phyloP scores from a whole-genome alignment of 768 basidiomycete genomes.

The Cystofilobasidium ferigula region DNA sequence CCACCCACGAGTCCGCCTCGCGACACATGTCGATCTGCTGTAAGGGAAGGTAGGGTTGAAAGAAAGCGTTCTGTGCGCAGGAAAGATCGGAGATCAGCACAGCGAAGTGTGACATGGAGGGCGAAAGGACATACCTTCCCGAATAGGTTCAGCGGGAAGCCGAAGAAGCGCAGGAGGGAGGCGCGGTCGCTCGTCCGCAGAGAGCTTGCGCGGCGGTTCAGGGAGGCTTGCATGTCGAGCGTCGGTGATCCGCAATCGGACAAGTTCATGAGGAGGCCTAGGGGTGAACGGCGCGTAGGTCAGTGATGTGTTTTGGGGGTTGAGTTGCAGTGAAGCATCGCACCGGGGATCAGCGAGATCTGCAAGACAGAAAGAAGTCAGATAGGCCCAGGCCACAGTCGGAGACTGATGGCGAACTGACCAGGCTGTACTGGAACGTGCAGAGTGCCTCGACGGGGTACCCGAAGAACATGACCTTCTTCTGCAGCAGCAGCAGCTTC shows the following conservation, averaged over 20 bases:
- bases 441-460: conserved; percentile 92
- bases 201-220: conserved; percentile 61
- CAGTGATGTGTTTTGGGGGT: not conserved
- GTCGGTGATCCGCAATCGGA: conserved; percentile 86
- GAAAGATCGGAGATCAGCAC: not conserved
- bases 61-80: conserved; percentile 89
- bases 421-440: conserved; percentile 94
- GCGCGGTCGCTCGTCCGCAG: conserved; percentile 77
- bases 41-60: conserved; percentile 91
- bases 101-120: not conserved
- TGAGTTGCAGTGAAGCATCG: no score
- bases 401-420: conserved; percentile 36
- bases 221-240: conserved; percentile 52
- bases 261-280: conserved; percentile 74
- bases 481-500: conserved; percentile 87
- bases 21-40: conserved; percentile 85
- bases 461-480: conserved; percentile 94
- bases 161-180: conserved; percentile 82
- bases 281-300: not conserved
- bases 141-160: conserved; percentile 63
- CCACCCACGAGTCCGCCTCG: conserved; percentile 67
- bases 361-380: not conserved
- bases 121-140: conserved; percentile 57
- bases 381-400: not conserved
- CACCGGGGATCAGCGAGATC: conserved; percentile 25